Evolutionary conservation across 2,329 filamentous ascomycete genomes (phyloP).

Genomic region (Myriosclerotinia curreyana): DNA sequence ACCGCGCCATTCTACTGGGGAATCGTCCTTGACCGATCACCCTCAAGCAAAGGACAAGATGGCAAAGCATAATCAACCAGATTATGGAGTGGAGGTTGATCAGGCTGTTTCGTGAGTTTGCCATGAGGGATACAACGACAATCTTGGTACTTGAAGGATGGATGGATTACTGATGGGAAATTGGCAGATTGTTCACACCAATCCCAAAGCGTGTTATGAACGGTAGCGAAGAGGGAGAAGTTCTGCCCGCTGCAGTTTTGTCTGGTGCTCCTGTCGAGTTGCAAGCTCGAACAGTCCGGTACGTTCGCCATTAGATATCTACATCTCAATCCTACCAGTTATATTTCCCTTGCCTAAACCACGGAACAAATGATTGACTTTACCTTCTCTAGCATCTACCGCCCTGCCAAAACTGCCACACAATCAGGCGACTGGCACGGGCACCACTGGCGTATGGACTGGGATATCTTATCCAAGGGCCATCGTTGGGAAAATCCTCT

Average conservation of each 20-base stretch:
- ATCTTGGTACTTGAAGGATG: background rate
- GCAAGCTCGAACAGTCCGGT: slow-evolving; percentile 92
- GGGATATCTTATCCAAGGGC: slow-evolving; percentile 89
- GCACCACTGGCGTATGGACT: slow-evolving; percentile 95
- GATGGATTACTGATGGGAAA: slow-evolving; percentile 27
- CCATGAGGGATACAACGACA: slow-evolving; percentile 33
- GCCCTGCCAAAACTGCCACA: slow-evolving; percentile 87
- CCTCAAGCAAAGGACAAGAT: slow-evolving; percentile 25
- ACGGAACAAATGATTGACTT: slow-evolving; percentile 25
- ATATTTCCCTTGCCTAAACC: background rate
- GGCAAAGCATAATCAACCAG: slow-evolving; percentile 57
- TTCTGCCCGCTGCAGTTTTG: slow-evolving; percentile 77
- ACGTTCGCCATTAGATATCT: slow-evolving; percentile 39
- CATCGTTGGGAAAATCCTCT: slow-evolving; percentile 97
- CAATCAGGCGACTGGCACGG: slow-evolving; percentile 87
- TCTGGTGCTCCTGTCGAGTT: slow-evolving; percentile 93
- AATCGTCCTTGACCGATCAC: slow-evolving; percentile 25
- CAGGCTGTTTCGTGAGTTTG: slow-evolving; percentile 80
- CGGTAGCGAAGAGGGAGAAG: slow-evolving; percentile 75
- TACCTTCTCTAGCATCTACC: slow-evolving; percentile 69
- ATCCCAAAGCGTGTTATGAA: slow-evolving; percentile 87
- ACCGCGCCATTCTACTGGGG: slow-evolving; percentile 45
- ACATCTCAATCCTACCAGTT: background rate
- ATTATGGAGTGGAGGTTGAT: slow-evolving; percentile 78
- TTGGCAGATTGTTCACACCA: slow-evolving; percentile 77